Evolutionary conservation across 805 yeast species (phyloP), one percentile per base, ranked within the genome.

Genomic region (Wickerhamomyces pijperi): DNA sequence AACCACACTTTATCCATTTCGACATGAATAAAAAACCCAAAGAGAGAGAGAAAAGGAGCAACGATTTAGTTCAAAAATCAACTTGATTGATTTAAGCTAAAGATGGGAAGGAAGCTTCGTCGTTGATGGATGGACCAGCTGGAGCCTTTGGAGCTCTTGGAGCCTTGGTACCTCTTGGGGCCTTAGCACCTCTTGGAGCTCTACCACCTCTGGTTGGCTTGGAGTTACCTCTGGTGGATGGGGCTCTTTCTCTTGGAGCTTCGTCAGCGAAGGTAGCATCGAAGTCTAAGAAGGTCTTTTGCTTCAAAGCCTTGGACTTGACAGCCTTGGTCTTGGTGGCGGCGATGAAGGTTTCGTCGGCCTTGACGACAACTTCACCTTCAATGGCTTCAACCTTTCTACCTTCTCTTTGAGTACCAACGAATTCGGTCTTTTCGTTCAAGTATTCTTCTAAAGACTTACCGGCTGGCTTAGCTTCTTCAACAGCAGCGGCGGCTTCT

Each of bases 391-490:
- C 60, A 47, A 52, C 55, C 48, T 61, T 56, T 51, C 67, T 56
- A 48, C 60, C 58, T 49, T 66, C 58, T 44, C 55, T 52, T 35
- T 48, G 45, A 32, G 78, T 78, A 50, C 78, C 79, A 51, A 78
- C 79, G 54, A 68, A 61, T 45, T 65, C 56, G 56, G 68, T 61
- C 58, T 68, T 63, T 65, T 81, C 86, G 55, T 78, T 78, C 62
- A 86, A 76, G 81, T 83, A 90, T 57, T 87, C 94, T 55, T 79
- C 86, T 57, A 84, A 77, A 43, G 96, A 81, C 70, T 76, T 78
- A 55, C 66, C 67, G 44, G 65, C 72, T 42, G 67, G 70, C 46
- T 58, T 66, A 46, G 61, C 64, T 43, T 60, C 68, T 40, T 47
- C 50, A 46, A 60, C 64, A 43, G 60, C 68, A 40, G 47, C 50